These are phyloP conservation scores for Posidonia oceanica DNA, from an alignment of 116 monocot genomes.

Conservation along the genomic window DNA sequence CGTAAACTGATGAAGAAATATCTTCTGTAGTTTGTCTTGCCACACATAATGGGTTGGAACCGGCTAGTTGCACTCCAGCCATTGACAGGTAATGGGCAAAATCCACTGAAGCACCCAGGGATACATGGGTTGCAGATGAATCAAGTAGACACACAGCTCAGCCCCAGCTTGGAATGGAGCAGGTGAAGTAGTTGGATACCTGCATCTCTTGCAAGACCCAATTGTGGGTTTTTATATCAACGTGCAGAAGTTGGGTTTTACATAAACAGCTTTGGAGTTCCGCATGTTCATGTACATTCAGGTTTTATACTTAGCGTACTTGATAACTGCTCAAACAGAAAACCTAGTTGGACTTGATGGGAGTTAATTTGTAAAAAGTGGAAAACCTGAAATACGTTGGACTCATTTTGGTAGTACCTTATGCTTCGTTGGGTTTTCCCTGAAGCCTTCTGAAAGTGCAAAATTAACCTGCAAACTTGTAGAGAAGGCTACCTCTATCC, in stretches of 20 bases:
- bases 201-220: no score
- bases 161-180: slow-evolving; percentile 43
- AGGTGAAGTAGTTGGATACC: slow-evolving; percentile 16
- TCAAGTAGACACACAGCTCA: slow-evolving; percentile 1
- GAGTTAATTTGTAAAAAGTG: not conserved
- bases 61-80: slow-evolving; percentile 16
- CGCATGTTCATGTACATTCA: no score
- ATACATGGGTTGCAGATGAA: not conserved
- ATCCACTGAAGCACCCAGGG: not conserved
- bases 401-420: not conserved
- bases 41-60: slow-evolving; percentile 80
- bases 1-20: not conserved
- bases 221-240: no score
- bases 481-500: no score
- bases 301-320: no score
- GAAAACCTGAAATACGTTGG: not conserved
- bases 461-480: no score
- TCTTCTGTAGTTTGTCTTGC: slow-evolving; percentile 51
- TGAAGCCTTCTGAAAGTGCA: not conserved
- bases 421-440: not conserved
- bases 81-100: no score
- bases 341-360: no score
- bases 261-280: no score
- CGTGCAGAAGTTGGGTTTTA: no score
- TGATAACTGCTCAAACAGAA: no score